Base-by-base conservation (phyloP, 2,329 filamentous ascomycete species). In the Fusarium sp. region DNA sequence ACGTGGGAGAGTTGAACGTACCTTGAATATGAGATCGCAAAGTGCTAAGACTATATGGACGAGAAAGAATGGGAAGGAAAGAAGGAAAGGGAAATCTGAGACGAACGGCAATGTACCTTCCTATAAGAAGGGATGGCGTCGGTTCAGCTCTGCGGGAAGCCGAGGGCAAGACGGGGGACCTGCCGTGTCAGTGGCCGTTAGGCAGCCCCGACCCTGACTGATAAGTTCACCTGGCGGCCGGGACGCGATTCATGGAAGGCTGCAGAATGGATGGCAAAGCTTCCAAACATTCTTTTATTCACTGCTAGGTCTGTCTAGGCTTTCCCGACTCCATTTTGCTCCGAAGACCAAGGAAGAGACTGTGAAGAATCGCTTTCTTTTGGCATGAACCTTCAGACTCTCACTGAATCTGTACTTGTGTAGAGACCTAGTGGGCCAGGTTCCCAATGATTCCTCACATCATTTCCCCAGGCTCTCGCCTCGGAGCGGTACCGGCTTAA, bases 201-300 rank as follows among this genome's bases (percentile, higher is more conserved):
- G 60, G 55, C 58, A 66, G 11, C 24, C 40, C 44, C 38, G 51
- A 42, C 55, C 43, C 54, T 32, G 55, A 59, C 52, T 61, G 66
- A 64, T 71, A 32, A 50, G 52, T 42, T 56, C 55, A 53, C 34
- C n/a, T 29, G 34, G 24, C 57, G 44, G 42, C 60, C 30, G 43
- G 53, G 38, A 52, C 56, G 32, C 56, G 60, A 71, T 72, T 68
- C 64, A 73, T 72, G 62, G 70, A 73, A 69, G 61, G 53, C 57
- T 49, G 44, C 65, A 59, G 70, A 73, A 60, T 43, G n/a, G 38
- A 53, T 29, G 56, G 43, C 32, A 68, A 30, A 59, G 53, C 53
- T 66, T 49, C 40, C 25, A 38, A 38, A 38, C 18, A 25, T 32
- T 34, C 10, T 40, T 38, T 38, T 7, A 16, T 53, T 53, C 34